These are phyloP conservation scores for Coleophoma cylindrospora DNA, from an alignment of 2,329 filamentous ascomycete species.

Conservation along the genomic window DNA sequence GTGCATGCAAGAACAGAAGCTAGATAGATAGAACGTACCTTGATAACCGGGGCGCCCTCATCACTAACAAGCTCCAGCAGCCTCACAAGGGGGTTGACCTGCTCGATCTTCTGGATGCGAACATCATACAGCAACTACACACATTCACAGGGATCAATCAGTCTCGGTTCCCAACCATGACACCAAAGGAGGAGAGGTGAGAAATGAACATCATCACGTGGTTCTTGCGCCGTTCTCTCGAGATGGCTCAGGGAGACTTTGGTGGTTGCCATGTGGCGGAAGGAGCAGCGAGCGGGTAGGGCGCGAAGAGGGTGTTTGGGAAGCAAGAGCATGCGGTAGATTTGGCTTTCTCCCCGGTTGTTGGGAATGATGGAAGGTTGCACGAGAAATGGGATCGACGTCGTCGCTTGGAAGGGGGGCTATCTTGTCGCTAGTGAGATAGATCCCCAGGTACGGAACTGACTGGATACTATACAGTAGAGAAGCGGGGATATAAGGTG, in stretches of 20 bases:
- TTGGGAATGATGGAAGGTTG: no score
- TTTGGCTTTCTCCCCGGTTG: no score
- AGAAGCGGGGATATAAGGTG: no score
- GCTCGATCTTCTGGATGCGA: constrained; percentile 52
- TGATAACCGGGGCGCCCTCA: constrained; percentile 35
- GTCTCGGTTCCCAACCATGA: not conserved
- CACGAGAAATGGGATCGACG: no score
- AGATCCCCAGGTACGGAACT: no score
- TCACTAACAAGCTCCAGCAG: constrained; percentile 61
- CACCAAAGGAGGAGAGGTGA: not conserved
- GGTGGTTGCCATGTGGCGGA: not conserved
- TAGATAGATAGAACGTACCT: constrained; percentile 26
- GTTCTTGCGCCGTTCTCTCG: constrained; percentile 69
- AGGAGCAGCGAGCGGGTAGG: not conserved
- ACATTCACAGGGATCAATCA: not conserved
- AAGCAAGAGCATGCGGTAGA: no score
- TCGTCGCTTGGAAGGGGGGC: no score
- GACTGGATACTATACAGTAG: no score
- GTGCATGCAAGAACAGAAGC: not conserved
- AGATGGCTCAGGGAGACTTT: constrained; percentile 43
- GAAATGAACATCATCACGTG: constrained; percentile 51
- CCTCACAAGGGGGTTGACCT: constrained; percentile 63
- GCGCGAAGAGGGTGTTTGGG: no score
- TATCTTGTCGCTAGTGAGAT: no score
- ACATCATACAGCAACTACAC: constrained; percentile 53